Conservation (phyloP, 2,329 filamentous ascomycete species). For the Cordyceps militaris region DNA sequence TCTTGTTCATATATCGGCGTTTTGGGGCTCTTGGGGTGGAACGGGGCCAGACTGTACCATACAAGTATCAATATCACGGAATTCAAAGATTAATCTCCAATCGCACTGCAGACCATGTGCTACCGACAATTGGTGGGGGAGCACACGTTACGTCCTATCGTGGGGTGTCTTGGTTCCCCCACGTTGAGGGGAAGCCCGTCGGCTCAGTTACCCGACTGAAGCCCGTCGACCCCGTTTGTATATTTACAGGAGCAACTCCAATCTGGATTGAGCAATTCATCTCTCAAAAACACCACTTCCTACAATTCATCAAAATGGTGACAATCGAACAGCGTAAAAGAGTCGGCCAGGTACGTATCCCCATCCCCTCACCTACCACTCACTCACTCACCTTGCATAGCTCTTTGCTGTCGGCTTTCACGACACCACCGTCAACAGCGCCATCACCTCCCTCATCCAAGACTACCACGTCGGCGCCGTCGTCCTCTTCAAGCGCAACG, state of each 20-base stretch:
- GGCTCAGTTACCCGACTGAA: background rate
- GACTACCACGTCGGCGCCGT: conserved; percentile 22
- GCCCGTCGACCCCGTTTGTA: background rate
- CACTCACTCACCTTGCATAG: conserved; percentile 6
- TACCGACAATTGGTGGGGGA: background rate
- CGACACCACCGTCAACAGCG: conserved; percentile 17
- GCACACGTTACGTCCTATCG: conserved; percentile 7
- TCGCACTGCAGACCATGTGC: too few species aligned
- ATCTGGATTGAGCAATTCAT: too few species aligned
- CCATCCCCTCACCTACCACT: background rate
- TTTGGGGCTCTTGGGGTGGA: background rate
- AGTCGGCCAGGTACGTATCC: conserved; percentile 13
- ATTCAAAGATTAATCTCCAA: background rate
- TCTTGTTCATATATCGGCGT: conserved; percentile 4
- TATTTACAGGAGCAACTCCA: too few species aligned
- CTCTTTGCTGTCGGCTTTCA: conserved; percentile 23
- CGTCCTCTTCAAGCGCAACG: conserved; percentile 23
- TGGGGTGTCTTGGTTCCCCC: conserved; percentile 4
- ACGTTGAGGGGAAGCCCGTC: conserved; percentile 1
- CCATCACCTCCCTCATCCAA: conserved; percentile 20
- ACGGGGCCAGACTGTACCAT: background rate
- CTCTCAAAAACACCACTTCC: background rate
- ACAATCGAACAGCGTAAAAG: conserved; percentile 15
- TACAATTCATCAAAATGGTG: conserved; percentile 3
- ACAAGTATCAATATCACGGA: background rate